These are phyloP conservation scores for Fusarium algeriense DNA, from an alignment of 2,329 filamentous ascomycete species.

Conservation along the genomic window DNA sequence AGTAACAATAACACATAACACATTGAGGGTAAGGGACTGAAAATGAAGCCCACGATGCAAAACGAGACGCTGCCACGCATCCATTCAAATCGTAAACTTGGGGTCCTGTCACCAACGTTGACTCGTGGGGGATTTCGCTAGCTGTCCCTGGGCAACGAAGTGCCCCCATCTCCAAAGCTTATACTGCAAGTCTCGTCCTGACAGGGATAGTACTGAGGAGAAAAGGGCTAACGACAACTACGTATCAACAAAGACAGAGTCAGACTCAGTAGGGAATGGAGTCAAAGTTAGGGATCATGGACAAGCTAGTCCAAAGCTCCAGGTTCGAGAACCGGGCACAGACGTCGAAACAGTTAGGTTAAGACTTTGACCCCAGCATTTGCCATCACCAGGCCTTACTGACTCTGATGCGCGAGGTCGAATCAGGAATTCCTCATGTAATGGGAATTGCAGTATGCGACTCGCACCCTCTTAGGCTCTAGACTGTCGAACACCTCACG, in stretches of 20 bases:
- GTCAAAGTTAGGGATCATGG: slow-evolving; percentile 7
- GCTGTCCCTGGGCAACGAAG: slow-evolving; percentile 22
- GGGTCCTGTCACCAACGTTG: not conserved
- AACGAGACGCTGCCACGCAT: slow-evolving; percentile 26
- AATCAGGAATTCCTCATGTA: slow-evolving; percentile 39
- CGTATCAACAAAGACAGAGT: slow-evolving; percentile 19
- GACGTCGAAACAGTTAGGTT: slow-evolving; percentile 23
- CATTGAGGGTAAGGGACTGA: not conserved
- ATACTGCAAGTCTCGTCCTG: slow-evolving; percentile 18
- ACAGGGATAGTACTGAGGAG: slow-evolving; percentile 24
- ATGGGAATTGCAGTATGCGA: slow-evolving; percentile 36
- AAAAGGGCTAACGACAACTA: slow-evolving; percentile 13
- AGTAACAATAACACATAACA: not conserved
- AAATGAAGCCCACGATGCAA: slow-evolving; percentile 34
- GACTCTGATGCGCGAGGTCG: slow-evolving; percentile 30
- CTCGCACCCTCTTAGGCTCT: slow-evolving; percentile 3
- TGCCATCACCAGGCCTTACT: slow-evolving; percentile 15
- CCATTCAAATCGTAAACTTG: slow-evolving; percentile 4
- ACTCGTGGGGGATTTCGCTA: slow-evolving; percentile 4
- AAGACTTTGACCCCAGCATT: slow-evolving; percentile 29
- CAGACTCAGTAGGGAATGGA: slow-evolving; percentile 16
- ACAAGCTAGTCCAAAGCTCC: slow-evolving; percentile 20
- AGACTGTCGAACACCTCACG: slow-evolving; percentile 23
- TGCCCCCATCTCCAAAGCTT: slow-evolving; percentile 29
- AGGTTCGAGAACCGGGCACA: slow-evolving; percentile 39